Percentiles rank a stretch among this genome's conserved stretches.
Evolutionary conservation across 1,139 yeast species (phyloP).

Genomic region (Pichia sp.): DNA sequence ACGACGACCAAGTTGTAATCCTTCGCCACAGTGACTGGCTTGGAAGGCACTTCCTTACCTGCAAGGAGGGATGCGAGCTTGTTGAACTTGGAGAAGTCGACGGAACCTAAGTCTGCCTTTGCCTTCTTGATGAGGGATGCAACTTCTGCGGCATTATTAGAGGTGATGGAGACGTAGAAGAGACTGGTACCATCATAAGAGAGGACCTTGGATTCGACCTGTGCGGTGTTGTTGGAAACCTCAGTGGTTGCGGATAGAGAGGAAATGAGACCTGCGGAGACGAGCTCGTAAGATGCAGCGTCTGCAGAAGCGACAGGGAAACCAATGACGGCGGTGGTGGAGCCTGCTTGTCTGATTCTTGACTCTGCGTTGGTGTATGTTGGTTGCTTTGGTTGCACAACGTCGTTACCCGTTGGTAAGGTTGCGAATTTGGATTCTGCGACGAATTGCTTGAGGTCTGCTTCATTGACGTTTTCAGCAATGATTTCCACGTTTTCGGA

Average conservation of each 20-base stretch:
- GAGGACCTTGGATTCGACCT: constrained; percentile 46
- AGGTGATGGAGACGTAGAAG: constrained; percentile 64
- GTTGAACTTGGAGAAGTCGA: constrained; percentile 28
- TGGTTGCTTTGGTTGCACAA: constrained; percentile 33
- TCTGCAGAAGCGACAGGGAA: constrained; percentile 60
- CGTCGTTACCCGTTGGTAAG: constrained; percentile 50
- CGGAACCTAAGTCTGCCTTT: constrained; percentile 31
- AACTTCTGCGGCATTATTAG: constrained; percentile 47
- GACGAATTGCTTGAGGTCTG: constrained; percentile 64
- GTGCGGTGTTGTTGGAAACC: too few relatives aligned
- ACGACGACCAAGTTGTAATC: constrained; percentile 83
- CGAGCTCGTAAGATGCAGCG: constrained; percentile 59
- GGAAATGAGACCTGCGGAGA: constrained; percentile 69
- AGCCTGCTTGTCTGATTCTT: constrained; percentile 65
- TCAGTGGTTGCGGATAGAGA: constrained; percentile 28
- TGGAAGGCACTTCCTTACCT: constrained; percentile 40
- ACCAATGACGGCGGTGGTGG: constrained; percentile 73
- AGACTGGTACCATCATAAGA: constrained; percentile 78
- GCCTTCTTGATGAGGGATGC: constrained; percentile 57
- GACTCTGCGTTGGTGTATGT: constrained; percentile 58
- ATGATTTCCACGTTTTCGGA: constrained; percentile 63
- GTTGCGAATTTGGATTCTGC: constrained; percentile 58
- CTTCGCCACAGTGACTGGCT: constrained; percentile 38
- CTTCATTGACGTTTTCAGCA: constrained; percentile 69
- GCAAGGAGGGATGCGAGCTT: constrained; percentile 31